Conservation (phyloP, 2,329 filamentous ascomycete species). For the Aspergillus tubingensis region DNA sequence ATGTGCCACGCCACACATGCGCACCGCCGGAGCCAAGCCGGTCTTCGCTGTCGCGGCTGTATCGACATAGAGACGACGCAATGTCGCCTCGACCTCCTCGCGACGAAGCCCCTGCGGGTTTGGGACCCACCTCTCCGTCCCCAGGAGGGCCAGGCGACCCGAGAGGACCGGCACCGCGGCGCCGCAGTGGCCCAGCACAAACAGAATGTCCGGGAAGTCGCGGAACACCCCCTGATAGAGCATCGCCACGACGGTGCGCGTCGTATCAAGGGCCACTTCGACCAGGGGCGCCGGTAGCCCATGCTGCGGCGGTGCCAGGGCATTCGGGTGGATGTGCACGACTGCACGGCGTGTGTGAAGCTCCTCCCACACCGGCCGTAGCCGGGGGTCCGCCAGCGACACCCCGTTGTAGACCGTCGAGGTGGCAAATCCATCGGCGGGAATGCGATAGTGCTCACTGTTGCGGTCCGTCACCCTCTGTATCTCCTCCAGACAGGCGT, state of each 20-base stretch:
- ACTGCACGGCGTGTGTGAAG: not conserved
- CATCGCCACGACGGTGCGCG: not conserved
- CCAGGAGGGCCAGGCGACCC: not conserved
- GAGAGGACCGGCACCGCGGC: not conserved
- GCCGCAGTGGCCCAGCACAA: not conserved
- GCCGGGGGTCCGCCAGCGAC: not conserved
- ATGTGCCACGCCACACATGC: not conserved
- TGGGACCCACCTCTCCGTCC: not conserved
- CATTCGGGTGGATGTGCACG: not conserved
- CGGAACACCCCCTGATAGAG: not conserved
- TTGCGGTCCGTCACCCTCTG: not conserved
- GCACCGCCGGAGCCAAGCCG: not conserved
- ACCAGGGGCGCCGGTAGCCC: not conserved
- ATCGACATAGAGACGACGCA: not conserved
- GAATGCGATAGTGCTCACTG: not conserved
- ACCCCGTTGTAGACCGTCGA: not conserved
- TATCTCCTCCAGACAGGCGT: not conserved
- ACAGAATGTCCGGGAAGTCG: not conserved
- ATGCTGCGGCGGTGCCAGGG: not conserved
- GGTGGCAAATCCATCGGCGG: not conserved
- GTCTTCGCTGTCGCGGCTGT: not conserved
- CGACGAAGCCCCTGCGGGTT: not conserved
- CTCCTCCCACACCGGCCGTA: not conserved
- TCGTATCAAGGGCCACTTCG: not conserved
- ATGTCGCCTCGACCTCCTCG: not conserved